These are phyloP conservation scores for Starmerella potacharoeniae DNA, from an alignment of 805 yeast genomes.

Conservation along the genomic window DNA sequence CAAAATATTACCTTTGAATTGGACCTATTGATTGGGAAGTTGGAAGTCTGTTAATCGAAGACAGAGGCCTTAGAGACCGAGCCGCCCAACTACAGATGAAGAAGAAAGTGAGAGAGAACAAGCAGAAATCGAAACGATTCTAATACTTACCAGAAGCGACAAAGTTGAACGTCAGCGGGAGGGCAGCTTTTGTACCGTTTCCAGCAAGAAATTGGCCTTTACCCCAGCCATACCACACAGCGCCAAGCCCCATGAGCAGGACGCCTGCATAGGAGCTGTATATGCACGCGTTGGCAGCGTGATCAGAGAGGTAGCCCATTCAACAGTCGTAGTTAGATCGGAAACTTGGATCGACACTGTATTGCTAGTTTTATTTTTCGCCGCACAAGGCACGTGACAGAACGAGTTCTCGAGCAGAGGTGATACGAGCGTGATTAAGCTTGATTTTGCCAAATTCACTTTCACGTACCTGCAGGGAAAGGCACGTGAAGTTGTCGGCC, in stretches of 20 bases:
- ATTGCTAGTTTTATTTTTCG: background rate
- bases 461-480: background rate
- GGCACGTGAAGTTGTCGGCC: too few species aligned
- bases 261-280: constrained; percentile 49
- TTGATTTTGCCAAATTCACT: background rate
- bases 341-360: background rate
- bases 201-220: constrained; percentile 55
- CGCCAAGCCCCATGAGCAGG: constrained; percentile 42
- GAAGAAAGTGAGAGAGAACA: background rate
- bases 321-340: background rate
- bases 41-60: background rate
- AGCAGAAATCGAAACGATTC: background rate
- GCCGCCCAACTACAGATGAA: background rate
- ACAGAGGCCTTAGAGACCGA: background rate
- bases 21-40: background rate
- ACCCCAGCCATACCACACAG: constrained; percentile 49
- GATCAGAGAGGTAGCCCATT: constrained; percentile 37
- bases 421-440: too few species aligned
- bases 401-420: background rate
- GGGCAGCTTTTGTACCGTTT: constrained; percentile 66
- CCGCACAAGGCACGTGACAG: background rate
- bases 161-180: constrained; percentile 78
- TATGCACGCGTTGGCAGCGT: constrained; percentile 53
- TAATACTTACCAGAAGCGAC: constrained; percentile 60
- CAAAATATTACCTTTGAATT: constrained; percentile 1